Percentiles rank a stretch among this genome's conserved stretches.
Conservation (phyloP, 2,329 filamentous ascomycete genomes). For the Botryosphaeria dothidea region DNA sequence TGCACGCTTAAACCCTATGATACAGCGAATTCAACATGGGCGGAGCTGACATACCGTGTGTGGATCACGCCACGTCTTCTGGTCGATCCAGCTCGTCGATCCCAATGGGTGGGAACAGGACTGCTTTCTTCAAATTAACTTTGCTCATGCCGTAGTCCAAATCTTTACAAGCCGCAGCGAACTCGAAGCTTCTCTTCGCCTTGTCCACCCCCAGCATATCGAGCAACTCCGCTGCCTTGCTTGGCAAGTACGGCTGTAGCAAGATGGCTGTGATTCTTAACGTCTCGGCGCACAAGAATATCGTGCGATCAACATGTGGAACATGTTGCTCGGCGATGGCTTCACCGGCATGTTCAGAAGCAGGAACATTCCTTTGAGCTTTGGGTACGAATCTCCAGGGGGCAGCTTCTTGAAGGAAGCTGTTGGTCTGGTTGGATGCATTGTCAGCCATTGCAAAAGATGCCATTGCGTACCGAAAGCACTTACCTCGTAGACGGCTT, state of each 20-base stretch:
- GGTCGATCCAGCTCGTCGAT: conserved; percentile 5
- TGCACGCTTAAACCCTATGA: neutral
- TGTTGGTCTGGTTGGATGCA: conserved; percentile 58
- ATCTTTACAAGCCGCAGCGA: conserved; percentile 66
- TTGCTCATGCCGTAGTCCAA: conserved; percentile 63
- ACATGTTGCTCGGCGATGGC: conserved; percentile 16
- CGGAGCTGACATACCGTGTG: neutral
- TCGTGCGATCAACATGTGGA: conserved; percentile 53
- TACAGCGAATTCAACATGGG: neutral
- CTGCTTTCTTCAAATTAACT: conserved; percentile 43
- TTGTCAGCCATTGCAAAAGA: neutral
- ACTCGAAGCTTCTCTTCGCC: conserved; percentile 62
- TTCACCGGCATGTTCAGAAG: neutral
- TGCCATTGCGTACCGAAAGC: neutral
- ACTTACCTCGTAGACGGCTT: conserved; percentile 50
- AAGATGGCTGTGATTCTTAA: conserved; percentile 80
- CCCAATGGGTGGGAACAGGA: conserved; percentile 51
- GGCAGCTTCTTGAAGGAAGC: conserved; percentile 61
- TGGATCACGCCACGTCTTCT: neutral
- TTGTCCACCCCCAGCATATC: conserved; percentile 73
- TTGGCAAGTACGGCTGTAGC: conserved; percentile 87
- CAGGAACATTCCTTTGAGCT: neutral
- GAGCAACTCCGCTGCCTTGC: conserved; percentile 70
- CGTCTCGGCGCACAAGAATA: conserved; percentile 75
- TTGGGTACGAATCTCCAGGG: conserved; percentile 66